Evolutionary conservation across 2,329 filamentous ascomycete species (phyloP).

Genomic region (Xylariaceae sp.): DNA sequence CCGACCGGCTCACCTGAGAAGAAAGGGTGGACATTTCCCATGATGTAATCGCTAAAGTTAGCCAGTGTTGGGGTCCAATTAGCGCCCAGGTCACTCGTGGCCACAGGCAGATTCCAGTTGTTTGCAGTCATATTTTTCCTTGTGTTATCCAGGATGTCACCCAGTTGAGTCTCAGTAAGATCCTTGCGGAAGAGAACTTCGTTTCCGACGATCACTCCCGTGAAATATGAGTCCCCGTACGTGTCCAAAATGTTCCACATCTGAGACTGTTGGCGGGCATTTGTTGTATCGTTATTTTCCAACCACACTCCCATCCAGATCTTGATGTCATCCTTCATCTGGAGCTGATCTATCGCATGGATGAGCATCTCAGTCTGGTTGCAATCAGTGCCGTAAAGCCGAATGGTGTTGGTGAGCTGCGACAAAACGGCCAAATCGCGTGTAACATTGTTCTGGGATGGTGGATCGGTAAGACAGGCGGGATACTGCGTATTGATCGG

Average conservation of each 20-base stretch:
- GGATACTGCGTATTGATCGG: slow-evolving; percentile 89
- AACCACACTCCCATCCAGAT: slow-evolving; percentile 96
- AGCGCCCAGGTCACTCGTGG: slow-evolving; percentile 84
- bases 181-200: slow-evolving; percentile 74
- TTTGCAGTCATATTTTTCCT: slow-evolving; percentile 66
- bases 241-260: slow-evolving; percentile 79
- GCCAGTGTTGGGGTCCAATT: slow-evolving; percentile 75
- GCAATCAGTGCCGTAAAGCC: slow-evolving; percentile 93
- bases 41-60: slow-evolving; percentile 73
- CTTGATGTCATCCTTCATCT: slow-evolving; percentile 70
- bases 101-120: slow-evolving; percentile 68
- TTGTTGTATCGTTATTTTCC: slow-evolving; percentile 78
- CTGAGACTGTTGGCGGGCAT: slow-evolving; percentile 72
- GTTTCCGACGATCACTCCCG: slow-evolving; percentile 77
- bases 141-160: slow-evolving; percentile 62
- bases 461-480: slow-evolving; percentile 69
- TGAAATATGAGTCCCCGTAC: slow-evolving; percentile 67
- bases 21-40: slow-evolving; percentile 97
- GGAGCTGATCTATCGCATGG: slow-evolving; percentile 71
- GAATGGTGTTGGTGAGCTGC: slow-evolving; percentile 81
- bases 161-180: slow-evolving; percentile 62
- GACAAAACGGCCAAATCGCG: slow-evolving; percentile 85
- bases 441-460: slow-evolving; percentile 92
- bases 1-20: slow-evolving; percentile 73
- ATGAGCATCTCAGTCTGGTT: slow-evolving; percentile 95